Conservation (phyloP, 176 grass and related monocot species). For the Tillandsia fasciculata region DNA sequence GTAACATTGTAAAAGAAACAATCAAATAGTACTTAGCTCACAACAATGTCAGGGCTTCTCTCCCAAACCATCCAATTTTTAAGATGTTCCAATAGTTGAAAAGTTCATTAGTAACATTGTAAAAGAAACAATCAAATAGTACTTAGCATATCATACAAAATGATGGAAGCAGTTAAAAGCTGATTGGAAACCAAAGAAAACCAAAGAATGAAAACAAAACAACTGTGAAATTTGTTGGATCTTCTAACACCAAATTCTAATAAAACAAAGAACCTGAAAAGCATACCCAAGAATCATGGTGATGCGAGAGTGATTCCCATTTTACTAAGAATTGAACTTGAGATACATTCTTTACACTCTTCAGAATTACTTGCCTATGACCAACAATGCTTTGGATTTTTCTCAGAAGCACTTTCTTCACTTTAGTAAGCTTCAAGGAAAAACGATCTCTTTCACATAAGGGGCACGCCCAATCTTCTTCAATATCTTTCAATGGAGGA, state of each 20-base stretch:
- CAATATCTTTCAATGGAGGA: slow-evolving; percentile 28
- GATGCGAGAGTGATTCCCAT: slow-evolving; percentile 63
- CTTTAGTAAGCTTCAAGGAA: slow-evolving; percentile 7
- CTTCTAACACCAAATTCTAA: slow-evolving; percentile 5
- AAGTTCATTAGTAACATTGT: no score
- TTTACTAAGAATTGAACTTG: slow-evolving; percentile 52
- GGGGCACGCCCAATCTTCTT: slow-evolving; percentile 25
- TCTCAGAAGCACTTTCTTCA: slow-evolving; percentile 16
- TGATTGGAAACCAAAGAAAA: not conserved
- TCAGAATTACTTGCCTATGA: slow-evolving; percentile 36
- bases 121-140: no score
- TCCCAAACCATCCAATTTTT: no score
- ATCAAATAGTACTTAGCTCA: no score
- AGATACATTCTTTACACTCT: slow-evolving; percentile 16
- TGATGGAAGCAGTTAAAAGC: no score
- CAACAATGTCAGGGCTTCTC: no score
- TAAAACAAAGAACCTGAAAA: slow-evolving; percentile 1
- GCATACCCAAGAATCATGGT: slow-evolving; percentile 58
- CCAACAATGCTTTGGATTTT: slow-evolving; percentile 47
- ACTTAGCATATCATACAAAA: no score
- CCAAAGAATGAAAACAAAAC: not conserved
- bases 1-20: no score
- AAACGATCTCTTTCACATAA: slow-evolving; percentile 15
- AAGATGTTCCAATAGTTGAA: no score
- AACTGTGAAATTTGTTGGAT: not conserved